phyloP scores from a whole-genome alignment of 1,284 basidiomycete species.

The Taiwanofungus camphoratus region DNA sequence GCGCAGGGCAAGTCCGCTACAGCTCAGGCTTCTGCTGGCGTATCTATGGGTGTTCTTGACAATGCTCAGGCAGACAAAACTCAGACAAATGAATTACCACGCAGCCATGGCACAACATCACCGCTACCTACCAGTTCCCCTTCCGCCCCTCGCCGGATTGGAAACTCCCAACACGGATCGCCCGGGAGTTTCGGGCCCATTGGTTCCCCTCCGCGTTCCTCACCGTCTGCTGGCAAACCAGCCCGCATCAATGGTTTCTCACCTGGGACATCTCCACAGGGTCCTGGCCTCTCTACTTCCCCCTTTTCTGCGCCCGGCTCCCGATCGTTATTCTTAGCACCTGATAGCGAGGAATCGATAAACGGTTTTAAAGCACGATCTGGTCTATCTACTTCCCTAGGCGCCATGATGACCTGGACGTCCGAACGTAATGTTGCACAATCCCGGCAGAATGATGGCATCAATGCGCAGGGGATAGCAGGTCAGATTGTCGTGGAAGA shows the following conservation, averaged over 20 bases:
- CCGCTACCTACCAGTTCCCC: slow-evolving; percentile 51
- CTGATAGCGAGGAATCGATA: slow-evolving; percentile 29
- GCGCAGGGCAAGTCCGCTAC: slow-evolving; percentile 34
- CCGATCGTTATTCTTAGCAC: slow-evolving; percentile 48
- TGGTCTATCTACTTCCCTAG: slow-evolving; percentile 43
- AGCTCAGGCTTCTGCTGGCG: slow-evolving; percentile 12
- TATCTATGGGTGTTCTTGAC: slow-evolving; percentile 8
- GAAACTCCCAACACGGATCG: slow-evolving; percentile 24
- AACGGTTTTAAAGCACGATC: slow-evolving; percentile 32
- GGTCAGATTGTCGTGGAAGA: slow-evolving; percentile 52
- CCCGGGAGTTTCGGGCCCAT: slow-evolving; percentile 67
- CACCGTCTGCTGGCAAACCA: slow-evolving; percentile 32
- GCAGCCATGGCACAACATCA: slow-evolving; percentile 21
- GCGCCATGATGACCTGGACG: slow-evolving; percentile 33
- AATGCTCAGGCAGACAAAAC: slow-evolving; percentile 9
- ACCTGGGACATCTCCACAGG: slow-evolving; percentile 44
- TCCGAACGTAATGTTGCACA: slow-evolving; percentile 20
- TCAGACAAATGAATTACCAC: slow-evolving; percentile 10
- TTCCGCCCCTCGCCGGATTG: slow-evolving; percentile 34
- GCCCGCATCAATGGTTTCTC: slow-evolving; percentile 39
- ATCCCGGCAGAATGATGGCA: slow-evolving; percentile 4
- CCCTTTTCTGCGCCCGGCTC: slow-evolving; percentile 67
- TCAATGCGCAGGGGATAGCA: slow-evolving; percentile 10
- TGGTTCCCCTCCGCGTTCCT: slow-evolving; percentile 58
- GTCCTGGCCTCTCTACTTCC: slow-evolving; percentile 43